Evolutionary conservation across 2,329 filamentous ascomycete genomes (phyloP).

Genomic region (Penicillium sp.): DNA sequence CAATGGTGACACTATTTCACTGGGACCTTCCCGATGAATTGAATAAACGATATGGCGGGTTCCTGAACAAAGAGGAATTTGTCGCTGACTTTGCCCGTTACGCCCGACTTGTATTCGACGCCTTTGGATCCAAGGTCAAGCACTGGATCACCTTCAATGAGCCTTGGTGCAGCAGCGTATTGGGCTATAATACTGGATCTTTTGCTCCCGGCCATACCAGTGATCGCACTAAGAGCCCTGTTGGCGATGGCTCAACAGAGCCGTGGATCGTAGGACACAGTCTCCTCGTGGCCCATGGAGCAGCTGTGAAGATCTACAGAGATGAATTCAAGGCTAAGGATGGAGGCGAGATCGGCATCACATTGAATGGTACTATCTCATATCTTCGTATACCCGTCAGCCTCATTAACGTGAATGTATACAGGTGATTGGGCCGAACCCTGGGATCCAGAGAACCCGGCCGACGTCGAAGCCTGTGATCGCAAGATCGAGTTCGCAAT

Average conservation of each 20-base stretch:
- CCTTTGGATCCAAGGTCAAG: conserved; percentile 74
- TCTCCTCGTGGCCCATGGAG: conserved; percentile 76
- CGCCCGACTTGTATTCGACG: conserved; percentile 74
- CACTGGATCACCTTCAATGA: conserved; percentile 93
- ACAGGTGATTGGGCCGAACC: conserved; percentile 77
- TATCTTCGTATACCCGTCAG: not conserved
- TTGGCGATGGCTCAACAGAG: conserved; percentile 76
- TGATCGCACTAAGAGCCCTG: conserved; percentile 70
- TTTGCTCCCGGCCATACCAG: conserved; percentile 84
- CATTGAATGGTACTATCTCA: conserved; percentile 71
- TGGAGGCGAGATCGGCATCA: conserved; percentile 82
- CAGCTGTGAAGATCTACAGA: conserved; percentile 80
- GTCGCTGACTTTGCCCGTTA: conserved; percentile 80
- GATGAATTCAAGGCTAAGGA: conserved; percentile 76
- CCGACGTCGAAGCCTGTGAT: conserved; percentile 74
- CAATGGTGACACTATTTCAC: conserved; percentile 83
- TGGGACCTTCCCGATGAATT: conserved; percentile 84
- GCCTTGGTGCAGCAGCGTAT: conserved; percentile 81
- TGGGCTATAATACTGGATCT: conserved; percentile 76
- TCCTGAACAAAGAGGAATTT: conserved; percentile 81
- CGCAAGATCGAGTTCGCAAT: conserved; percentile 88
- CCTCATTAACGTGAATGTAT: not conserved
- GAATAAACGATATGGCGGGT: conserved; percentile 78
- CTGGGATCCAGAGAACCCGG: conserved; percentile 76
- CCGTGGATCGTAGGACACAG: conserved; percentile 84